A percentile compares a stretch with the other conserved stretches of the same genome.
These are phyloP conservation scores for Gynochthodes officinalis DNA, from an alignment of 257 asterid species.

Conservation along the genomic window DNA sequence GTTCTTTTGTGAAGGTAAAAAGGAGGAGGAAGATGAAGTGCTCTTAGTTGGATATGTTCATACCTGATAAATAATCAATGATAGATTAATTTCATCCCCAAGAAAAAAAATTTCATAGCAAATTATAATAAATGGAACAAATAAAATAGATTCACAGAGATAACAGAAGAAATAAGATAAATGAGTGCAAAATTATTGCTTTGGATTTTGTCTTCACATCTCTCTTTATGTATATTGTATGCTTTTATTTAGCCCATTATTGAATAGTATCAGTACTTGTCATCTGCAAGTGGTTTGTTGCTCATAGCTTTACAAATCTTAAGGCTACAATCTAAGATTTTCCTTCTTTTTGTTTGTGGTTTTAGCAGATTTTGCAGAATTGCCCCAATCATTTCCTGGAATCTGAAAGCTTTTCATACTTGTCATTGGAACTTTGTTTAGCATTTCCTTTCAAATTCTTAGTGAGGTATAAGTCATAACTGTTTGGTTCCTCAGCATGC, in stretches of 20 bases:
- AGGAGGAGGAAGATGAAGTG: too few relatives aligned
- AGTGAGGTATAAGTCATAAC: constrained; percentile 43
- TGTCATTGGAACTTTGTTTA: constrained; percentile 78
- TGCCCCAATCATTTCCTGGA: constrained; percentile 78
- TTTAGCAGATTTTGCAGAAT: constrained; percentile 67
- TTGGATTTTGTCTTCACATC: not conserved
- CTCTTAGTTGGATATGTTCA: too few relatives aligned
- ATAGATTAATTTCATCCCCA: not conserved
- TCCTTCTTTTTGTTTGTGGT: constrained; percentile 31
- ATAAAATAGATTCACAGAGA: not conserved
- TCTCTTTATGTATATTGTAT: not conserved
- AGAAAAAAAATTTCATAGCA: not conserved
- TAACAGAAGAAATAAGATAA: not conserved
- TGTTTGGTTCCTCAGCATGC: not conserved
- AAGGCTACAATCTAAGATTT: constrained; percentile 8
- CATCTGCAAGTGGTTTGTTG: not conserved
- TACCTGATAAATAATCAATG: not conserved
- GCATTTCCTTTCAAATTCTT: constrained; percentile 59
- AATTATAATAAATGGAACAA: not conserved
- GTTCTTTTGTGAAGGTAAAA: too few relatives aligned
- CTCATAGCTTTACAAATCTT: not conserved
- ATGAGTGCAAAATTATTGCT: not conserved
- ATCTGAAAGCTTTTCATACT: constrained; percentile 49
- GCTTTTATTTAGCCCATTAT: not conserved
- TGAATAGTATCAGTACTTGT: not conserved